These are phyloP conservation scores for Globisporangium lucens DNA, from an alignment of 352 stramenopile genomes.

Conservation along the genomic window DNA sequence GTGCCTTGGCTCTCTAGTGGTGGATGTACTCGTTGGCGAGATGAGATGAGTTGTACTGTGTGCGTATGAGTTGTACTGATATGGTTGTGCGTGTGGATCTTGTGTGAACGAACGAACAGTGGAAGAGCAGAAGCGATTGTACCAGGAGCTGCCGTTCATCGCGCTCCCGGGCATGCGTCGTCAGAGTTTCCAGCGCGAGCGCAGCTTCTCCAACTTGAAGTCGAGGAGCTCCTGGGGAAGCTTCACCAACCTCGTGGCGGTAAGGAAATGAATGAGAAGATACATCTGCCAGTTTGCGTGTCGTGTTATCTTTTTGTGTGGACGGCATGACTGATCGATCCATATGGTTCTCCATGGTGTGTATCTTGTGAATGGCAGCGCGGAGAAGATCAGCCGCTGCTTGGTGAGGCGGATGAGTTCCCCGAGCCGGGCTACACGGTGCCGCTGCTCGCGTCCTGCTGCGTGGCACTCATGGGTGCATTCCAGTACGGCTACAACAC, in stretches of 20 bases:
- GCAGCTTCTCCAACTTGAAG: slow-evolving; percentile 69
- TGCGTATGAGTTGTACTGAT: neutral
- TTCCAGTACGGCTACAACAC: slow-evolving; percentile 81
- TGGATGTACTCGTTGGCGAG: neutral
- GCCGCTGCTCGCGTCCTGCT: slow-evolving; percentile 61
- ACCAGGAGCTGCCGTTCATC: slow-evolving; percentile 72
- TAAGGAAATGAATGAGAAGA: slow-evolving; percentile 1
- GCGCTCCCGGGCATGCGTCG: slow-evolving; percentile 66
- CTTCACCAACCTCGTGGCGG: slow-evolving; percentile 46
- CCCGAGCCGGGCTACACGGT: slow-evolving; percentile 65
- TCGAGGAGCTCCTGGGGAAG: slow-evolving; percentile 53
- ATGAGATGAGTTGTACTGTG: neutral
- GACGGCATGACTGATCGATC: neutral
- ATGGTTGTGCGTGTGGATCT: neutral
- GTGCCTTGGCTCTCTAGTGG: too few species aligned
- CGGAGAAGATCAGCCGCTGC: slow-evolving; percentile 71
- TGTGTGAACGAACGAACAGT: slow-evolving; percentile 24
- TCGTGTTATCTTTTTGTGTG: neutral
- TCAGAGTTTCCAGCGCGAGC: slow-evolving; percentile 69
- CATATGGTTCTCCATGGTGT: neutral
- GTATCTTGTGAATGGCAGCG: slow-evolving; percentile 22
- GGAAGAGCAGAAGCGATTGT: slow-evolving; percentile 69
- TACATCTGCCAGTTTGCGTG: neutral
- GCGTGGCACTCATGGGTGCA: slow-evolving; percentile 62
- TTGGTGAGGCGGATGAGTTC: slow-evolving; percentile 54